phyloP scores from a whole-genome alignment of 2,329 filamentous ascomycete genomes.

The Colletotrichum paranaense region DNA sequence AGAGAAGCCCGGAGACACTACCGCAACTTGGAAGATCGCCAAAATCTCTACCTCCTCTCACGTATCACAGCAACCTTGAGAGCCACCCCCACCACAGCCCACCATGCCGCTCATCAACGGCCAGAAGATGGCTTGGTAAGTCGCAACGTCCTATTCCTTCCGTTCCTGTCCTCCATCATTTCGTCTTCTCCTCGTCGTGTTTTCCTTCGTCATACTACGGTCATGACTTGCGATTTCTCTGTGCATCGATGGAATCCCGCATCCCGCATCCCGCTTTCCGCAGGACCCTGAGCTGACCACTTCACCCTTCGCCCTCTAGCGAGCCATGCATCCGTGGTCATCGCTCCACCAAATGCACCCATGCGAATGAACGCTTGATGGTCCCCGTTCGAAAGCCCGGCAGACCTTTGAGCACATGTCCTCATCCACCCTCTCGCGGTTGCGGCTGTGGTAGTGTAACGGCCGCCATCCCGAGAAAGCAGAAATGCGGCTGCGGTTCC shows the following conservation, averaged over 20 bases:
- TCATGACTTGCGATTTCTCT: background rate
- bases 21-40: background rate
- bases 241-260: constrained; percentile 7
- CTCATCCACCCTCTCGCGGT: constrained; percentile 70
- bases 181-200: constrained; percentile 18
- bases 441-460: constrained; percentile 74
- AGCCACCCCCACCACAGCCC: constrained; percentile 21
- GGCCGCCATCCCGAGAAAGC: constrained; percentile 69
- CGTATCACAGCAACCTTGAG: constrained; percentile 1
- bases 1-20: background rate
- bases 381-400: constrained; percentile 79
- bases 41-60: background rate
- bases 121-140: constrained; percentile 80
- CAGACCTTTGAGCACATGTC: constrained; percentile 75
- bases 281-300: constrained; percentile 35
- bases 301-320: constrained; percentile 51
- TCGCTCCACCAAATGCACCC: constrained; percentile 80
- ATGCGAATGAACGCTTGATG: constrained; percentile 74
- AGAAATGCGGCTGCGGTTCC: constrained; percentile 64
- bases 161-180: constrained; percentile 2
- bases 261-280: background rate
- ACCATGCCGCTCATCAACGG: constrained; percentile 77
- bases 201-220: background rate
- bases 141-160: constrained; percentile 29
- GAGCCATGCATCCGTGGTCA: constrained; percentile 82